Base-by-base conservation (phyloP, 2,329 filamentous ascomycete genomes). In the Colletotrichum sp. region DNA sequence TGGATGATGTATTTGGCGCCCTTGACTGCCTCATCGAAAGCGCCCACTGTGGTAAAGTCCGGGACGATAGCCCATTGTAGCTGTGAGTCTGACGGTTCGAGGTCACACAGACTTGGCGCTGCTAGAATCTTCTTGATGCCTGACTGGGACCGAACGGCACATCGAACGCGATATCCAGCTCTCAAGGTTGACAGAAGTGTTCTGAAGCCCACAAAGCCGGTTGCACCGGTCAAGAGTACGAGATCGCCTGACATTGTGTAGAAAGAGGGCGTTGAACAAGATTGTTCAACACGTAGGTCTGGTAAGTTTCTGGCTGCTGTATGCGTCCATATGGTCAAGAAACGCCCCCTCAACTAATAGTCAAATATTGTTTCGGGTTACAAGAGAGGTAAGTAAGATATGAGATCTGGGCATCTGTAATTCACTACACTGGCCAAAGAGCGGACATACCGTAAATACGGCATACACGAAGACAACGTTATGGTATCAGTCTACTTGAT, bases 11-110 rank as follows among this genome's bases (percentile, higher is more conserved):
- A 85, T 18, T 81, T 81, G 52, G 85, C 84, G 5, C 81, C 85
- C 57, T 83, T 79, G 71, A 86, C 81, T 15, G 85, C 85, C 32
- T 85, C 81, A 32, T 87, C 83, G 66, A 85, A 88, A 3, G 86
- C 86, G 18, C 81, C 81, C 1, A 80, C 78, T 5, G 77, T 78
- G 0, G 81, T 79, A 28, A 87, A 66, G 67, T 87, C 84, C 3
- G 85, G 83, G 2, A 88, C 83, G 39, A 85, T 72, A 26, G 80
- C 74, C 72, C 79, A 80, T 9, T 78, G 78, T 3, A 82, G 77
- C 21, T 78, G 78, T 10, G 69, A 74, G 24, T 73, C 48, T 16
- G 61, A 43, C 10, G 75, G 74, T 15, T 66, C 48, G n/a, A 80
- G 39, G 21, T 66, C 55, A 18, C 70, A 34, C 48, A 82, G 63